Evolutionary conservation across 176 grass and related monocot genomes (phyloP), one percentile per base, ranked within the genome.

Genomic region (Neostapfia colusana): DNA sequence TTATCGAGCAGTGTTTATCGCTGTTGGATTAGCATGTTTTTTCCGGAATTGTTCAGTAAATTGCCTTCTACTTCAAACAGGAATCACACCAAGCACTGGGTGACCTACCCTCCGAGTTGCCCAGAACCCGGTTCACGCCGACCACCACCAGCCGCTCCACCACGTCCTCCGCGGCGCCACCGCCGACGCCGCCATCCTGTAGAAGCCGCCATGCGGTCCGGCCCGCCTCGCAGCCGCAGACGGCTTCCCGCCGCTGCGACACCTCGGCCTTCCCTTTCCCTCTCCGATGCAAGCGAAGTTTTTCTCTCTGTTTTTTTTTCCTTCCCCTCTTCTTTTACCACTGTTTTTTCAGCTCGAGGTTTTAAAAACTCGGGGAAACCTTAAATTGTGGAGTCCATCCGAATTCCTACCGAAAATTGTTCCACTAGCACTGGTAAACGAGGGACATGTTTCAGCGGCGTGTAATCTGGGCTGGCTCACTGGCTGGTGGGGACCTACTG

Each of bases 51-150:
- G n/a, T n/a, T n/a, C n/a, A n/a, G n/a, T n/a, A n/a, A n/a, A n/a
- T n/a, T n/a, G n/a, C n/a, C n/a, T n/a, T n/a, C n/a, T n/a, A n/a
- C n/a, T n/a, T n/a, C n/a, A n/a, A n/a, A n/a, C n/a, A 0, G 0
- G 37, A 31, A 75, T 61, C 59, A 1, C 42, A 26, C 24, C 21
- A 6, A 24, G 73, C 24, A 65, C 21, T 1, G 54, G 3, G 71
- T 18, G 26, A 7, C 86, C 20, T 63, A 88, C 86, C 86, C 70
- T 88, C 86, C 18, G 86, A 59, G 76, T 88, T 88, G 31, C 70
- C 86, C 56, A 67, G 39, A 40, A 88, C 86, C 76, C 56, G 81
- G 4, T 23, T 63, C 3, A 70, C 64, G 69, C 70, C 56, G 46
- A 65, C 64, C 56, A 12, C 37, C 54, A 49, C 78, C 49, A 23